Base-by-base conservation (phyloP, 2,329 filamentous ascomycete species). In the Colletotrichum destructivum region DNA sequence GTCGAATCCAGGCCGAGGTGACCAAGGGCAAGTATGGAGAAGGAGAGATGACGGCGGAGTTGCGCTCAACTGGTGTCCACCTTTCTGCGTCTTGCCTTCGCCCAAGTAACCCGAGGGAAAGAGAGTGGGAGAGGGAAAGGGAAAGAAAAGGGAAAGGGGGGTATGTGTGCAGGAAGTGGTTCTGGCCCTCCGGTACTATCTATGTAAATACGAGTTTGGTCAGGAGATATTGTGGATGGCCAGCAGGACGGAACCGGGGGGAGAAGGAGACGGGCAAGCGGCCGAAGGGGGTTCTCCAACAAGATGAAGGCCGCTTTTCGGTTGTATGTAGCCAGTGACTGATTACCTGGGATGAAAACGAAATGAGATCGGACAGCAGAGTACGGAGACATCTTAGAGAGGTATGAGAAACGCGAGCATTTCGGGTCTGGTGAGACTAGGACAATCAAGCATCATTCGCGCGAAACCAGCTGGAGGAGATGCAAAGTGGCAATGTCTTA, bases 391-490 rank as follows among this genome's bases (percentile, higher is more conserved):
- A 62, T n/a, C 26, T 31, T 31, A 31, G 26, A 31, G 26, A 62
- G 56, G 57, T 40, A 68, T 69, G 52, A 31, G 26, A 59, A 31
- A 44, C 56, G 68, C 49, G 56, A 44, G 44, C 68, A 35, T 63
- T 62, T 63, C 52, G 64, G 69, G 69, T 52, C 59, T 63, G 69
- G 69, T 69, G 60, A 71, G 69, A 71, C 69, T 44, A 15, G 57
- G 57, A 26, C n/a, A 54, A 63, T 60, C 54, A 60, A 52, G 31
- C 69, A 62, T 59, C 26, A 40, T 57, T 40, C 65, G 54, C 69
- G 65, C 26, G 26, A 55, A 69, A 64, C 59, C 69, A 69, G 68
- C 54, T 68, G 56, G 49, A 54, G 42, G 16, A 62, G 38, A 56
- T 44, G 12, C 47, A 52, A 35, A 8, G 66, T 71, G 46, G 64